phyloP scores from a whole-genome alignment of 306 rosid species.

The Benincasa hispida region DNA sequence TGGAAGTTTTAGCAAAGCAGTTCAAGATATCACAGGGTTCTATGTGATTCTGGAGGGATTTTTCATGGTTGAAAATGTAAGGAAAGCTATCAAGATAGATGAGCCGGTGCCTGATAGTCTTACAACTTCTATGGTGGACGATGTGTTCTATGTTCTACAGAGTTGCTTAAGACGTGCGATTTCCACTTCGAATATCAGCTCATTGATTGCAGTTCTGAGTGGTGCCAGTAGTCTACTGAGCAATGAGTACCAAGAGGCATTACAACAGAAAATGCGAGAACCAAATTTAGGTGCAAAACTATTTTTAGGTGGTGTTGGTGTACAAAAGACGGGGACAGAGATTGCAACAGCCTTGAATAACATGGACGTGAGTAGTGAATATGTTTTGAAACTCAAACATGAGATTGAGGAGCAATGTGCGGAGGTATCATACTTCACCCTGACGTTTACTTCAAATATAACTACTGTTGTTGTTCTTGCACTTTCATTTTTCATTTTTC shows the following conservation, averaged over 20 bases:
- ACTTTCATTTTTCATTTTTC: not conserved
- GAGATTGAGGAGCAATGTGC: conserved; percentile 90
- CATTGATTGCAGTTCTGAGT: conserved; percentile 80
- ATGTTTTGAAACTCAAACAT: conserved; percentile 76
- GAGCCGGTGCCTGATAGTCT: conserved; percentile 83
- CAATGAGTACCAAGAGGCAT: conserved; percentile 83
- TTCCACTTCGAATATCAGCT: conserved; percentile 78
- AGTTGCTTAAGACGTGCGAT: conserved; percentile 83
- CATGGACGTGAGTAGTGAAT: conserved; percentile 81
- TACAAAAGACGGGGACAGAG: conserved; percentile 79
- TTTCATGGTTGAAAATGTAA: conserved; percentile 94
- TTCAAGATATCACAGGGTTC: conserved; percentile 79
- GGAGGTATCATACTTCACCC: conserved; percentile 40
- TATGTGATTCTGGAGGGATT: conserved; percentile 86
- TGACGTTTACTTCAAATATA: not conserved
- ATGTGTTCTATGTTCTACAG: conserved; percentile 87
- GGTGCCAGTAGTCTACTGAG: conserved; percentile 72
- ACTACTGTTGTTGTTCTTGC: not conserved
- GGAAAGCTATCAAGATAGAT: conserved; percentile 80
- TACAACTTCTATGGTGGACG: conserved; percentile 93
- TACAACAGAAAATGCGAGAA: conserved; percentile 74
- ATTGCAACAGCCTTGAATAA: conserved; percentile 81
- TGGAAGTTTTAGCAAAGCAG: conserved; percentile 79
- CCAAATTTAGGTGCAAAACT: conserved; percentile 88
- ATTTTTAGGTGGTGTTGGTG: conserved; percentile 86